Conservation (phyloP, 2,329 filamentous ascomycete genomes). For the Boeremia exigua region DNA sequence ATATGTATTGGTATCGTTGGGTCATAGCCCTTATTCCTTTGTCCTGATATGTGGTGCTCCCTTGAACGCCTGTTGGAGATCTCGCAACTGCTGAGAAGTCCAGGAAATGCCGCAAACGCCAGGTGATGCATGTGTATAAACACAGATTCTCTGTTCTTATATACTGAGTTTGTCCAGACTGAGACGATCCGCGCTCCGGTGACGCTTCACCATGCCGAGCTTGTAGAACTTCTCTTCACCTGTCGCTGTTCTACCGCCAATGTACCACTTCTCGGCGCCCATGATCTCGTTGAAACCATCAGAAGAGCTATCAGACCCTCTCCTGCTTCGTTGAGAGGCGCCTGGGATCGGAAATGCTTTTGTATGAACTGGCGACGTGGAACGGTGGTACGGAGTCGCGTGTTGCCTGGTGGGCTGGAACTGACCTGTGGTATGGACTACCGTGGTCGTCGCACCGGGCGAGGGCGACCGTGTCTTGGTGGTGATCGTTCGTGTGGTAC, state of each 20-base stretch:
- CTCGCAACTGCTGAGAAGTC: slow-evolving; percentile 17
- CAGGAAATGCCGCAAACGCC: slow-evolving; percentile 34
- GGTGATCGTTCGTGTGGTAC: slow-evolving; percentile 49
- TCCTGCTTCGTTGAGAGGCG: slow-evolving; percentile 51
- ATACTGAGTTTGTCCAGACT: slow-evolving; percentile 78
- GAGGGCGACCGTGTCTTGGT: slow-evolving; percentile 42
- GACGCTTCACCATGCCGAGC: slow-evolving; percentile 74
- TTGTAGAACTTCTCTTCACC: slow-evolving; percentile 86
- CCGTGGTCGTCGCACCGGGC: slow-evolving; percentile 47
- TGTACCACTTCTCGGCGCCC: slow-evolving; percentile 80
- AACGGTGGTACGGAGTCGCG: slow-evolving; percentile 46
- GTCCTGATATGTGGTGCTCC: slow-evolving; percentile 6
- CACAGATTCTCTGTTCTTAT: slow-evolving; percentile 50
- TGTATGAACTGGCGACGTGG: slow-evolving; percentile 42
- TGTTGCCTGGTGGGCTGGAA: slow-evolving; percentile 52
- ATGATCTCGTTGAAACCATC: slow-evolving; percentile 77
- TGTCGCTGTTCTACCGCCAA: slow-evolving; percentile 74
- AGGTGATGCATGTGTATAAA: slow-evolving; percentile 30
- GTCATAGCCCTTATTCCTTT: slow-evolving; percentile 1
- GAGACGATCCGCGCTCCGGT: slow-evolving; percentile 75
- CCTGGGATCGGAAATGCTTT: slow-evolving; percentile 47
- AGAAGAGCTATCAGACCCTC: slow-evolving; percentile 76
- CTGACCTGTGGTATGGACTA: slow-evolving; percentile 47
- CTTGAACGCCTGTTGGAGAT: slow-evolving; percentile 21
- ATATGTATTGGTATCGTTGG: slow-evolving; percentile 15